A percentile compares a stretch with the other conserved stretches of the same genome.
phyloP scores from a whole-genome alignment of 768 basidiomycete species.

The Dendrothele bispora region DNA sequence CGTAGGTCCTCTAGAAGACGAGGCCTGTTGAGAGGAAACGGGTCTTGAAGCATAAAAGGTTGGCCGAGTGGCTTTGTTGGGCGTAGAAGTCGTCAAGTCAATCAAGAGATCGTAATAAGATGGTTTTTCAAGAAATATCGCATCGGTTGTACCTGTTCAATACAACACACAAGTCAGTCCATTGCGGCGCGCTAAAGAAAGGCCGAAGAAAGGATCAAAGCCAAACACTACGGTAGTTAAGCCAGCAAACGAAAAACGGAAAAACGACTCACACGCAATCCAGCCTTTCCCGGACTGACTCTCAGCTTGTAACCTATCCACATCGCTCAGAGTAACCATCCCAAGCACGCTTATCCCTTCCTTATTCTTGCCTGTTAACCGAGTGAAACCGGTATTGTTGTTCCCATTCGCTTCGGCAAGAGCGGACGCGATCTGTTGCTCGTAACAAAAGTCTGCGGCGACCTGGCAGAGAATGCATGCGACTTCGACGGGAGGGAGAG shows the following conservation, averaged over 20 bases:
- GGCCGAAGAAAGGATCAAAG: too few species aligned
- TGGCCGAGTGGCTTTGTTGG: constrained; percentile 60
- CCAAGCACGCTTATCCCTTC: constrained; percentile 71
- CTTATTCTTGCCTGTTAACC: constrained; percentile 39
- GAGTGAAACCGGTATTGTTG: constrained; percentile 17
- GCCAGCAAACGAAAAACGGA: background rate
- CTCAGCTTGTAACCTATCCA: constrained; percentile 60
- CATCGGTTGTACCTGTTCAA: constrained; percentile 69
- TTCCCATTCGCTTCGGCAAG: constrained; percentile 11
- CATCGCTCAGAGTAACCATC: constrained; percentile 76
- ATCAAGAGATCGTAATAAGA: constrained; percentile 78
- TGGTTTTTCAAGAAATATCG: constrained; percentile 81
- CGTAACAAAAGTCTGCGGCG: constrained; percentile 52
- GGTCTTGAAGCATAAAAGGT: constrained; percentile 63
- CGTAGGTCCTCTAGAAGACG: constrained; percentile 37
- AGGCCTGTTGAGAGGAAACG: constrained; percentile 22
- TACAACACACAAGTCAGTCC: too few species aligned
- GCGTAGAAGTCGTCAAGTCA: constrained; percentile 70
- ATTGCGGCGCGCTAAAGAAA: too few species aligned
- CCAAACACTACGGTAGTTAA: constrained; percentile 8
- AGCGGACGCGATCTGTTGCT: constrained; percentile 36
- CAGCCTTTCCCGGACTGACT: constrained; percentile 66
- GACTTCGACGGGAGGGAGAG: constrained; percentile 75
- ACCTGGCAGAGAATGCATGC: constrained; percentile 78
- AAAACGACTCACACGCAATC: constrained; percentile 66